Base-by-base conservation (phyloP, 208 protist species). In the Trypanosoma scelopori region DNA sequence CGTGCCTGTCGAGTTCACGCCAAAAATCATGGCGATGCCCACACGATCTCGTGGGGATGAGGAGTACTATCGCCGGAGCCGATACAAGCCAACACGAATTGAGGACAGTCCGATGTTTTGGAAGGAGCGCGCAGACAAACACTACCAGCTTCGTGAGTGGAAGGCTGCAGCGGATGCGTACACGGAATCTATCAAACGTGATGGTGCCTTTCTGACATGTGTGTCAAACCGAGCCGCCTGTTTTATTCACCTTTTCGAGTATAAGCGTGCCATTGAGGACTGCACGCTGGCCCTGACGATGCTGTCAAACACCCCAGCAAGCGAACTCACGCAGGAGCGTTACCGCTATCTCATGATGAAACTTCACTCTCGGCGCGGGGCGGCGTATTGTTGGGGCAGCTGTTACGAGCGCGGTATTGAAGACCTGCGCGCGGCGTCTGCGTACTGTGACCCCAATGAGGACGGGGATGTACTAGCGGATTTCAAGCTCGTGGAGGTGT, bases 91-190 rank as follows among this genome's bases (percentile, higher is more conserved):
- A 12, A 83, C 92, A 11, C 86, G 77, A 12, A 80, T 96, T n/a
- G 85, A 94, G 74, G 92, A 97, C 67, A 94, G 85, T 47, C 92
- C 92, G 15, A 92, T 96, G 80, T 96, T 94, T 64, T 97, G 88
- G 86, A 97, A 97, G 71, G 86, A 97, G 61, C 71, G 77, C 9
- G 92, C 79, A 23, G 92, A 97, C 74, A 81, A 77, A 61, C 82
- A 84, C 61, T 96, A 92, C 78, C 68, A 81, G 28, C 68, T 69
- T 15, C 80, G 78, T 48, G 81, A 85, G 55, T 97, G 81, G 82
- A 82, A 79, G 67, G 78, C 69, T n/a, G 88, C 88, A 6, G 85
- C 78, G 5, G 82, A 94, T 58, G 87, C 88, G 20, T 97, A 97
- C 78, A 84, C 88, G 18, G 89, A 95, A 76, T 92, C 88, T 16